phyloP scores from a whole-genome alignment of 2,329 filamentous ascomycete species.

The Aureobasidium musti region DNA sequence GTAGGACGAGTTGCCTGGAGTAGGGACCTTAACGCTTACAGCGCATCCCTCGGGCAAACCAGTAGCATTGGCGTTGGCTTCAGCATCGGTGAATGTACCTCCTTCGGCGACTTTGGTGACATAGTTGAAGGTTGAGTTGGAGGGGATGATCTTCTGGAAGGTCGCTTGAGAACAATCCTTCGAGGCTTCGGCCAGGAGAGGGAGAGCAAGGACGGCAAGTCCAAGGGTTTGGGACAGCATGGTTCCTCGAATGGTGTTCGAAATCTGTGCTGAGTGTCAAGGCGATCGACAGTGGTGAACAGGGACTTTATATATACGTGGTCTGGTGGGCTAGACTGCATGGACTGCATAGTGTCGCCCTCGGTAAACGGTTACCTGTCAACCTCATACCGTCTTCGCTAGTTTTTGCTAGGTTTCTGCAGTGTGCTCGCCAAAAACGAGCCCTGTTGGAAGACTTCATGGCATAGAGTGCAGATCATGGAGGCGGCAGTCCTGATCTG shows the following conservation, averaged over 20 bases:
- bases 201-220: constrained; percentile 1
- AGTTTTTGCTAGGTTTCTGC: neutral
- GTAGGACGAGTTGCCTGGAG: constrained; percentile 37
- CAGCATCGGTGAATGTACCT: constrained; percentile 44
- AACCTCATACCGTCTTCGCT: constrained; percentile 10
- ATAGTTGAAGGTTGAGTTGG: constrained; percentile 44
- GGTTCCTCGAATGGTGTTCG: neutral
- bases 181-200: constrained; percentile 15
- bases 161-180: constrained; percentile 41
- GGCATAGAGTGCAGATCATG: constrained; percentile 9
- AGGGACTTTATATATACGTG: neutral
- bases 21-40: constrained; percentile 38
- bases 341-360: neutral
- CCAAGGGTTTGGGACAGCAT: constrained; percentile 14
- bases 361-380: constrained; percentile 9
- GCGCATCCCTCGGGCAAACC: constrained; percentile 42
- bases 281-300: neutral
- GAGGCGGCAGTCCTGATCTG: constrained; percentile 10
- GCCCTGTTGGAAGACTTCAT: neutral
- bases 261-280: neutral
- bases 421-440: neutral
- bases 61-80: constrained; percentile 46
- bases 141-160: constrained; percentile 42
- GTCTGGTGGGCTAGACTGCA: neutral
- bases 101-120: constrained; percentile 41